A percentile compares a stretch with the other conserved stretches of the same genome.
Conservation (phyloP, 1,284 basidiomycete genomes). For the Lignosus rhinocerotis region DNA sequence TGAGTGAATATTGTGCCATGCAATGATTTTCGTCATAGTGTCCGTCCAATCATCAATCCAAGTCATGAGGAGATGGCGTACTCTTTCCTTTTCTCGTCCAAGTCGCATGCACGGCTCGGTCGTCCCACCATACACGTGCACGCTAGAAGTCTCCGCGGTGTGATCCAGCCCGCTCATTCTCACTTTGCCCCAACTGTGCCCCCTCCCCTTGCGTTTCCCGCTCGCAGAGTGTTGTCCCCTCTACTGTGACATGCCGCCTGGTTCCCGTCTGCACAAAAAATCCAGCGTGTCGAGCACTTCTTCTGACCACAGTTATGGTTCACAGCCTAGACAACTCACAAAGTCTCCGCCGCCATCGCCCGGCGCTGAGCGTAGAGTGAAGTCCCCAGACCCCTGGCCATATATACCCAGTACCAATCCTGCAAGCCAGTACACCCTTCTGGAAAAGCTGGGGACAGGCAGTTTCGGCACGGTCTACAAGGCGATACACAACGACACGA, state of each 20-base stretch:
- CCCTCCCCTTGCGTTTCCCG: constrained; percentile 8
- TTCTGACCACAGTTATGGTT: constrained; percentile 29
- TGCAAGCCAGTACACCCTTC: constrained; percentile 85
- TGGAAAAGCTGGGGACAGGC: constrained; percentile 97
- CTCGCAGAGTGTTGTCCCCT: constrained; percentile 14
- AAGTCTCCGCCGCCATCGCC: constrained; percentile 54
- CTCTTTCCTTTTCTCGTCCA: constrained; percentile 17
- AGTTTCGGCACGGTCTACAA: constrained; percentile 98
- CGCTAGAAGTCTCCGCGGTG: constrained; percentile 21
- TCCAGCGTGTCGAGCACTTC: constrained; percentile 27
- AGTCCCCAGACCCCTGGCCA: constrained; percentile 61
- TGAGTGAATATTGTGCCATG: constrained; percentile 20
- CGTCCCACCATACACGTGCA: constrained; percentile 23
- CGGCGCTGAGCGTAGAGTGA: constrained; percentile 38
- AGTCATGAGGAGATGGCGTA: constrained; percentile 23
- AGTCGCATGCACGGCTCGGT: constrained; percentile 15
- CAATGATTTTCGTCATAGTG: constrained; percentile 18
- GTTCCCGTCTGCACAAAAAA: constrained; percentile 32
- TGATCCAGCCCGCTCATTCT: constrained; percentile 13
- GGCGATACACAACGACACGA: constrained; percentile 91
- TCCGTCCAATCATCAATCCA: constrained; percentile 14
- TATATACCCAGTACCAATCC: constrained; percentile 72
- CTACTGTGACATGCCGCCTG: constrained; percentile 25
- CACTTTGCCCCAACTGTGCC: constrained; percentile 10
- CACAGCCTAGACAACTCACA: constrained; percentile 45